Conservation (phyloP, 2,329 filamentous ascomycete species). For the Hymenoscyphus infarciens region DNA sequence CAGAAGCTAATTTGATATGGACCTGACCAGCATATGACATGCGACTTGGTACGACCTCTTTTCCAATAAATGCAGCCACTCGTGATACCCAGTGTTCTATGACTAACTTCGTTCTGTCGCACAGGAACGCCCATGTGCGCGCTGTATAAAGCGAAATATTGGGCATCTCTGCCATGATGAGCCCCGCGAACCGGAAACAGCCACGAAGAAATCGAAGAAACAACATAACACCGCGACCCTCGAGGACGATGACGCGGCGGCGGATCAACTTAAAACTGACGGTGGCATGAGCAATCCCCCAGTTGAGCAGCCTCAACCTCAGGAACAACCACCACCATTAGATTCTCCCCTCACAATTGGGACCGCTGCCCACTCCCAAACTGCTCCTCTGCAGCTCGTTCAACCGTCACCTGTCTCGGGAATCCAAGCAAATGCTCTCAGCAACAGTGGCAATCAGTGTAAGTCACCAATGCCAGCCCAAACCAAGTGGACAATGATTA, state of each 20-base stretch:
- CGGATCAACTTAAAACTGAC: slow-evolving; percentile 48
- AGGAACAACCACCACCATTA: slow-evolving; percentile 35
- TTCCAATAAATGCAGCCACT: slow-evolving; percentile 30
- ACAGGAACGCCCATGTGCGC: slow-evolving; percentile 90
- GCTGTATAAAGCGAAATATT: slow-evolving; percentile 98
- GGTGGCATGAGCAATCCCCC: slow-evolving; percentile 51
- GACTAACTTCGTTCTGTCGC: slow-evolving; percentile 32
- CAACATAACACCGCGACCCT: slow-evolving; percentile 52
- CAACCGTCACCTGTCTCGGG: slow-evolving; percentile 68
- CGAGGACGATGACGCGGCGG: slow-evolving; percentile 56
- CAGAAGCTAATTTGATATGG: slow-evolving; percentile 36
- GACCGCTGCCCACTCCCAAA: slow-evolving; percentile 40
- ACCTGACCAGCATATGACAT: slow-evolving; percentile 75
- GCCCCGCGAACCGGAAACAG: slow-evolving; percentile 72
- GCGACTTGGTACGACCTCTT: slow-evolving; percentile 69
- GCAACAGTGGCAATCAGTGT: slow-evolving; percentile 70
- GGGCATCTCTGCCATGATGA: slow-evolving; percentile 98
- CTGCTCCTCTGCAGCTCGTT: slow-evolving; percentile 62
- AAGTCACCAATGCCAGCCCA: slow-evolving; percentile 42
- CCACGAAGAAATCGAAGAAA: slow-evolving; percentile 70
- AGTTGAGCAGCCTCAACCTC: slow-evolving; percentile 52
- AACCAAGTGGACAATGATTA: slow-evolving; percentile 26
- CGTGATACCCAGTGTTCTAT: slow-evolving; percentile 32
- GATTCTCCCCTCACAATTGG: slow-evolving; percentile 39
- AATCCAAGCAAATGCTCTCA: slow-evolving; percentile 58